Conservation (phyloP, 2,329 filamentous ascomycete species). For the Diaporthe aspalathi region DNA sequence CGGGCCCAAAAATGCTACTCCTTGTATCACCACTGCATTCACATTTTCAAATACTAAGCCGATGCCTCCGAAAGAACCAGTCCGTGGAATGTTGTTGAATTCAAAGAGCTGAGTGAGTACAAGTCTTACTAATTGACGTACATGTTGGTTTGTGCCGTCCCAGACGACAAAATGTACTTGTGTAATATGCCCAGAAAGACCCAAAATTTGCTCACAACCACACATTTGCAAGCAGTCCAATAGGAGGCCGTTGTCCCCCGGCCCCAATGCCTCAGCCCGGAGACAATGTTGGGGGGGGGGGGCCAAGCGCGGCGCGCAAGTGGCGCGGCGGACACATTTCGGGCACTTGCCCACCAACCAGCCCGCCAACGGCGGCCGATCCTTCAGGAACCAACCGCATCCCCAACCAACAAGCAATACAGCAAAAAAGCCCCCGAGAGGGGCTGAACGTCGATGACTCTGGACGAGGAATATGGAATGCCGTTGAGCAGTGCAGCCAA, state of each 20-base stretch:
- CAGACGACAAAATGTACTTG: too few relatives aligned
- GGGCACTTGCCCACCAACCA: neutral
- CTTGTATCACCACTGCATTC: too few relatives aligned
- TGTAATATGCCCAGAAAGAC: neutral
- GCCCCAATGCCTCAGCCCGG: neutral
- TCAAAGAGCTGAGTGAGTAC: too few relatives aligned
- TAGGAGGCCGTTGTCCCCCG: neutral
- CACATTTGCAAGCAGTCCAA: neutral
- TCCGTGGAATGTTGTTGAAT: too few relatives aligned
- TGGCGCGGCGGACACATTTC: conserved; percentile 26
- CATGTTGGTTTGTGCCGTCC: too few relatives aligned
- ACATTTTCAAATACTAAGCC: too few relatives aligned
- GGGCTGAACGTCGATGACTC: too few relatives aligned
- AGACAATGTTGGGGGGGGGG: neutral
- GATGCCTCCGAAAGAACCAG: too few relatives aligned
- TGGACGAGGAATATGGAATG: too few relatives aligned
- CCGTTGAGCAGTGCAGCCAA: too few relatives aligned
- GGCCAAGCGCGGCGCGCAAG: neutral
- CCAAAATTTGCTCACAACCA: neutral
- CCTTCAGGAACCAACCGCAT: neutral
- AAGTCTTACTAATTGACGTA: too few relatives aligned
- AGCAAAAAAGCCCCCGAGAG: conserved; percentile 8
- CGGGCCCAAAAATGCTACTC: too few relatives aligned
- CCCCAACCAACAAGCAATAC: neutral
- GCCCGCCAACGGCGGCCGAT: conserved; percentile 8